phyloP scores from a whole-genome alignment of 768 basidiomycete species.

The Calocera viscosa region DNA sequence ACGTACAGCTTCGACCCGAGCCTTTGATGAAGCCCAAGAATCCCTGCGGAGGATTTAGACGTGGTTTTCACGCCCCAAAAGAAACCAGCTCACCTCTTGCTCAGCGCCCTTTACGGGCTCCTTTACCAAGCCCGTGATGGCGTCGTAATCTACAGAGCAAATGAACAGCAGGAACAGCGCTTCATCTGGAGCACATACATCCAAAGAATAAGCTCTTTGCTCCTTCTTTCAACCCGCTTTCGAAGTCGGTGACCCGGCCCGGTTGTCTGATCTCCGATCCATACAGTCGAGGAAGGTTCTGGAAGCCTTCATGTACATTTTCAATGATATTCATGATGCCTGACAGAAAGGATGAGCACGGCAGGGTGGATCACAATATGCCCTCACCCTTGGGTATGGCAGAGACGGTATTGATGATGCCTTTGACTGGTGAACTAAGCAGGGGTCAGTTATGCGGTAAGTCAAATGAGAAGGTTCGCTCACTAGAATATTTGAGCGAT shows the following conservation, averaged over 20 bases:
- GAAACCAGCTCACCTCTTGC: constrained; percentile 26
- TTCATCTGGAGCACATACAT: not conserved
- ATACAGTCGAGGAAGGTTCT: constrained; percentile 33
- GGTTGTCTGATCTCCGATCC: constrained; percentile 33
- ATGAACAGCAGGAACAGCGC: no score
- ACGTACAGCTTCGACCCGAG: constrained; percentile 27
- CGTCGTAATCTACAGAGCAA: constrained; percentile 28
- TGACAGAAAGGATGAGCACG: constrained; percentile 13
- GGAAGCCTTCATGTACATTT: constrained; percentile 36
- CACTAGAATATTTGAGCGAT: constrained; percentile 41
- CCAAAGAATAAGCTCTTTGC: constrained; percentile 27
- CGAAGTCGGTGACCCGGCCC: constrained; percentile 35
- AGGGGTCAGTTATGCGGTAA: not conserved
- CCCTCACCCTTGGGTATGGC: constrained; percentile 37
- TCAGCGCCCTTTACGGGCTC: constrained; percentile 31
- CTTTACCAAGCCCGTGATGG: constrained; percentile 30
- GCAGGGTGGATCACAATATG: not conserved
- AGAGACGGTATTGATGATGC: constrained; percentile 36
- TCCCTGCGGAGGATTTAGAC: constrained; percentile 20
- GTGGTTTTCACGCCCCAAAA: not conserved
- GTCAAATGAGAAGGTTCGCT: not conserved
- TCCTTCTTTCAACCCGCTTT: constrained; percentile 36
- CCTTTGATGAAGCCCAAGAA: constrained; percentile 30
- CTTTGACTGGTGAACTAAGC: constrained; percentile 32
- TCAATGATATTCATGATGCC: constrained; percentile 35